Evolutionary conservation across 1,284 basidiomycete genomes (phyloP).

Genomic region (Cryptococcus sp.): DNA sequence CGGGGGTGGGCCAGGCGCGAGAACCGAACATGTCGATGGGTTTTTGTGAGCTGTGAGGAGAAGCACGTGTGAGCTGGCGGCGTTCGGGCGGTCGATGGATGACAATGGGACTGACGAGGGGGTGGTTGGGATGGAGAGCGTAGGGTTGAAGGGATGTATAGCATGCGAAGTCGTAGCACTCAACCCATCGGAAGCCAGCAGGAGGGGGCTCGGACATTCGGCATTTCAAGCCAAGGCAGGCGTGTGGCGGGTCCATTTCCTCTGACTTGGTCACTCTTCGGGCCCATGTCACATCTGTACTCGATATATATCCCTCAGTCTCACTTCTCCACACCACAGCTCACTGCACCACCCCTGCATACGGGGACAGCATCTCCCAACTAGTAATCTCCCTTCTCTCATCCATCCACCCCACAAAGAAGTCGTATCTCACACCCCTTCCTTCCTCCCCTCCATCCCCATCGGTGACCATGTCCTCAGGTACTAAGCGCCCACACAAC

Average conservation of each 20-base stretch:
- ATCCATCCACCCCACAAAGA: conserved; percentile 1
- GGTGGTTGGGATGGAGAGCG: no score
- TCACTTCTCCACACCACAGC: no score
- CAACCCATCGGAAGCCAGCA: no score
- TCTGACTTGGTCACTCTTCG: no score
- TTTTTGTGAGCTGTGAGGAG: not conserved
- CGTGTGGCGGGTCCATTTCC: no score
- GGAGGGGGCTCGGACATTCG: no score
- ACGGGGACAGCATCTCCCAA: conserved; percentile 1
- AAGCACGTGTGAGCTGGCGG: no score
- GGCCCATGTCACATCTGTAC: no score
- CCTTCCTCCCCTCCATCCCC: conserved; percentile 6
- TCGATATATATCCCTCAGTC: not conserved
- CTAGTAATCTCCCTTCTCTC: conserved; percentile 19
- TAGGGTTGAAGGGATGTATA: not conserved
- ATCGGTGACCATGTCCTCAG: conserved; percentile 28
- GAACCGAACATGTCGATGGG: conserved; percentile 42
- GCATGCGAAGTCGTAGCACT: not conserved
- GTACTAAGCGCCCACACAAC: conserved; percentile 30
- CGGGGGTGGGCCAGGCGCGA: conserved; percentile 47
- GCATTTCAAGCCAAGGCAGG: no score
- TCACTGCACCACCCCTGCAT: not conserved
- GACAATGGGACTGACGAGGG: no score
- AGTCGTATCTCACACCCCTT: conserved; percentile 24
- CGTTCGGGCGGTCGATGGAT: not conserved